A percentile compares a stretch with the other conserved stretches of the same genome.
Conservation (phyloP, 495 filamentous ascomycete genomes). For the Xylaria sp. region DNA sequence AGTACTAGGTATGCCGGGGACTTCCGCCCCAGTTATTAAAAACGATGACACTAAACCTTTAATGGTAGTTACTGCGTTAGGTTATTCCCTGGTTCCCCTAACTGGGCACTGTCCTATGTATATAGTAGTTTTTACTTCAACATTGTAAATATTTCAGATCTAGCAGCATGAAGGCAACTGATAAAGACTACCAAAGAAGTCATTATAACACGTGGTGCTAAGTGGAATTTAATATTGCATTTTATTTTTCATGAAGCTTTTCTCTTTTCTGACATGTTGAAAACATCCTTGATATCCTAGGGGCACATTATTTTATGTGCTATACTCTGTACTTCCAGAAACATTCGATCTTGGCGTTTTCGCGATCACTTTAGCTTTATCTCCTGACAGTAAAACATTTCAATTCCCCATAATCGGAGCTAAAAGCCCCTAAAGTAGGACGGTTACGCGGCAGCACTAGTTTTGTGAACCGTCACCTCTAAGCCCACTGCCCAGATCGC, state of each 20-base stretch:
- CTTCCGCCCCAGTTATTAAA: background rate
- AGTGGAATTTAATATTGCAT: background rate
- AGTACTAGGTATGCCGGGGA: background rate
- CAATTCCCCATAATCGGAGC: background rate
- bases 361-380: background rate
- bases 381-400: background rate
- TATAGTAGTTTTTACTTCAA: background rate
- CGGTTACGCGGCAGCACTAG: conserved; percentile 11
- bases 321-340: too few relatives aligned
- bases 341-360: background rate
- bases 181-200: background rate
- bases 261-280: background rate
- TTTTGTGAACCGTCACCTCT: background rate
- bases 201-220: background rate
- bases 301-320: too few relatives aligned
- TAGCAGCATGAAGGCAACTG: background rate
- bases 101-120: background rate
- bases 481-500: background rate
- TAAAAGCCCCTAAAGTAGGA: background rate
- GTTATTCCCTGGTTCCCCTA: background rate
- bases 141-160: background rate
- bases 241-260: background rate
- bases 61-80: background rate
- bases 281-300: too few relatives aligned
- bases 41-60: background rate